Evolutionary conservation across 1,139 yeast species (phyloP).

Genomic region (Lodderomyces elongisporus): DNA sequence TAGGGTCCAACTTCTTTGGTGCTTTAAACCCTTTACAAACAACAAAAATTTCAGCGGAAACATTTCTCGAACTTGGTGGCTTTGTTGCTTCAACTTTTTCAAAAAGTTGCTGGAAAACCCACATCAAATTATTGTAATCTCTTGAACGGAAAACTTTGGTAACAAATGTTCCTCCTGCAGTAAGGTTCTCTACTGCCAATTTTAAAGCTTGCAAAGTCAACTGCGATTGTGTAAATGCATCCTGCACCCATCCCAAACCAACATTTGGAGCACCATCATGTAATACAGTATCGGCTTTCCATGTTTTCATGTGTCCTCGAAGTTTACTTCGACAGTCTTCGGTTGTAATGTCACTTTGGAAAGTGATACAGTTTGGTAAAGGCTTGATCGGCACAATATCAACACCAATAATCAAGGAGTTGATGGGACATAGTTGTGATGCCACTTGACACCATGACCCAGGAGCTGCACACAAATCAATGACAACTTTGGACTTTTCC

Average conservation of each 20-base stretch:
- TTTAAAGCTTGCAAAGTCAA: conserved; percentile 88
- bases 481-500: conserved; percentile 94
- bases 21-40: conserved; percentile 96
- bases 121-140: conserved; percentile 92
- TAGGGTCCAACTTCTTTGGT: conserved; percentile 90
- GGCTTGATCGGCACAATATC: conserved; percentile 97
- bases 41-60: conserved; percentile 97
- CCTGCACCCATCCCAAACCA: conserved; percentile 99
- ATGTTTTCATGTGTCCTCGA: conserved; percentile 94
- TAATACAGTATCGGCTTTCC: conserved; percentile 97
- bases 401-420: conserved; percentile 92
- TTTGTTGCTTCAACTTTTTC: conserved; percentile 97
- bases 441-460: conserved; percentile 99
- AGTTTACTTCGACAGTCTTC: conserved; percentile 94
- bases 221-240: conserved; percentile 97
- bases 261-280: conserved; percentile 99
- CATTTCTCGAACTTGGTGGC: conserved; percentile 98
- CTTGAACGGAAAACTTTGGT: conserved; percentile 96
- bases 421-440: conserved; percentile 83
- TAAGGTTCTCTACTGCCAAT: conserved; percentile 90
- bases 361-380: conserved; percentile 87
- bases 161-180: conserved; percentile 92
- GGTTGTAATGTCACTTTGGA: conserved; percentile 95
- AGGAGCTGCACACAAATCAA: conserved; percentile 98
- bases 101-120: conserved; percentile 95